Evolutionary conservation across 352 stramenopile species (phyloP), one percentile per base, ranked within the genome.

Genomic region (Phytophthora kernoviae): DNA sequence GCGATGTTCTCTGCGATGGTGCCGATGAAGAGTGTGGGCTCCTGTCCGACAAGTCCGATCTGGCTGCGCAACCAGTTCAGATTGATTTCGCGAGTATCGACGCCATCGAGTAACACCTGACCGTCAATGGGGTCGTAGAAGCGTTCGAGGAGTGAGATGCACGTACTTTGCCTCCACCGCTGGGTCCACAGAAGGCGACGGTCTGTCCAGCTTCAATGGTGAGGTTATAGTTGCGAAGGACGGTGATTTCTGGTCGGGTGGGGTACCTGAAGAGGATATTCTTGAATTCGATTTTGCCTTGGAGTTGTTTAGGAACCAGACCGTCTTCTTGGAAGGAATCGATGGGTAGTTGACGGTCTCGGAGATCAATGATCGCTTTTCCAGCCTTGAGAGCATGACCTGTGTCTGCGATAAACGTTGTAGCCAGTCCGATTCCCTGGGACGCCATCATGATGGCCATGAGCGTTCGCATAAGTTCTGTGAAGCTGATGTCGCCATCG

Each of bases 181-280:
- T 77, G 14, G 67, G 58, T 20, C 72, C 72, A 12, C 77, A 78
- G 37, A 89, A 72, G 22, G 75, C 79, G 0, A 89, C 79, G 0
- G 75, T 88, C 47, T 81, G 66, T 0, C 81, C 81, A 1, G 75
- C 60, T 45, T 83, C 75, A 41, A 93, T 83, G 9, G 73, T 75
- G 7, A 98, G 61, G 61, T 87, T 90, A 50, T 97, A 80, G 46
- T 77, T 63, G 14, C 81, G 74, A 14, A 98, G 81, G 27, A 97
- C 80, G 10, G 57, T 66, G 8, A 79, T 63, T 2, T 87, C 24
- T 5, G 70, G 76, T 18, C 84, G 75, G 4, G 61, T 79, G 7
- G 86, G 83, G 70, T 95, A 95, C 3, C 77, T 60, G 62, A 95
- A 95, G 18, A 60, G 67, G 27, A 94, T 75, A 54, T 89, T 60